phyloP scores from a whole-genome alignment of 192 early-diverging fungal genomes.

The Coemansia sp. region DNA sequence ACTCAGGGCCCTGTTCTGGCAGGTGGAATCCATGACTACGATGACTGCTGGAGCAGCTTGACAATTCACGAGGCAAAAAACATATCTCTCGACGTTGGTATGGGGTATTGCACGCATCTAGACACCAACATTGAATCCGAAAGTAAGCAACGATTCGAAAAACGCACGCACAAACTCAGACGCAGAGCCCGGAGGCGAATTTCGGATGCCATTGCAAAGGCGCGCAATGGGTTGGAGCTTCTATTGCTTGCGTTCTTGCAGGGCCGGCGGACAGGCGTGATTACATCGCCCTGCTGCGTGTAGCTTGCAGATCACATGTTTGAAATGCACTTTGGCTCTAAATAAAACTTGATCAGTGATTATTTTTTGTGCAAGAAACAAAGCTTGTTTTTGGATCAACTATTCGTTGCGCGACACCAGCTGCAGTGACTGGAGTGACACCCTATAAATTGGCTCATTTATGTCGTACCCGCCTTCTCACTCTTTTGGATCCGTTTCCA shows the following conservation, averaged over 20 bases:
- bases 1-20: background rate
- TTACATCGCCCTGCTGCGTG: background rate
- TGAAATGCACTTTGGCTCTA: too few relatives aligned
- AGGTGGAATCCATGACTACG: background rate
- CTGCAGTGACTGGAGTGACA: too few relatives aligned
- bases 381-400: too few relatives aligned
- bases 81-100: background rate
- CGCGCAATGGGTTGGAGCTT: slow-evolving; percentile 3
- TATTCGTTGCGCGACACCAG: too few relatives aligned
- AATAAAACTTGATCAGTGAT: too few relatives aligned
- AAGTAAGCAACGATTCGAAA: background rate
- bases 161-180: background rate
- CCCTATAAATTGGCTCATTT: too few relatives aligned
- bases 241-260: slow-evolving; percentile 3
- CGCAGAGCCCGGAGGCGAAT: slow-evolving; percentile 1
- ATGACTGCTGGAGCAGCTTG: slow-evolving; percentile 1
- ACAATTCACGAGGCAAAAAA: background rate
- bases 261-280: background rate
- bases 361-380: too few relatives aligned
- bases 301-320: too few relatives aligned
- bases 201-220: slow-evolving; percentile 5
- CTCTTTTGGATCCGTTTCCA: too few relatives aligned
- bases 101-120: background rate
- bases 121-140: background rate
- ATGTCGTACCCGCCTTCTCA: too few relatives aligned